Conservation (phyloP, 768 basidiomycete genomes). For the Panaeolus papilionaceus region DNA sequence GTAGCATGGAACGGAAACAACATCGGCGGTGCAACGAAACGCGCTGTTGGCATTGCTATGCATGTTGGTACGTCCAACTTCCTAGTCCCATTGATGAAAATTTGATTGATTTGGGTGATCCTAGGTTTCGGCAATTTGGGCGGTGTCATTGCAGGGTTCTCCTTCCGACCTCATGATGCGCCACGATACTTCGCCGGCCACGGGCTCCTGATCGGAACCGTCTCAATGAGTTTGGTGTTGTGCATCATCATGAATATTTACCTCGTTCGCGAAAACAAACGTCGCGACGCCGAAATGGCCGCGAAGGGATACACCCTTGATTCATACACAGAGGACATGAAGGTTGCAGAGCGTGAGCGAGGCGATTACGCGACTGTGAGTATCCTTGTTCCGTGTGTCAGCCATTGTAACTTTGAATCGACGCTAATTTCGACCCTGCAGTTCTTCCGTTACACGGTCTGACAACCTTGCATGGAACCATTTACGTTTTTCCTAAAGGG, state of each 20-base stretch:
- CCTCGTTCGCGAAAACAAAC: slow-evolving; percentile 33
- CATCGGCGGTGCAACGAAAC: slow-evolving; percentile 39
- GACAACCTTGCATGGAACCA: slow-evolving; percentile 9
- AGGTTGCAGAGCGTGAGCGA: slow-evolving; percentile 33
- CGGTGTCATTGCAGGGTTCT: slow-evolving; percentile 38
- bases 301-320: slow-evolving; percentile 34
- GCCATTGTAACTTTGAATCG: neutral
- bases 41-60: slow-evolving; percentile 42
- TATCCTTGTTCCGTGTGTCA: slow-evolving; percentile 3
- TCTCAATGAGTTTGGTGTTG: slow-evolving; percentile 34
- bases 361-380: slow-evolving; percentile 39
- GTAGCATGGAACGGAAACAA: slow-evolving; percentile 43
- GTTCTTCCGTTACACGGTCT: slow-evolving; percentile 41
- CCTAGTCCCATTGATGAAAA: neutral
- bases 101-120: neutral
- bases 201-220: slow-evolving; percentile 36
- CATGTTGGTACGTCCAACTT: slow-evolving; percentile 34
- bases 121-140: slow-evolving; percentile 39
- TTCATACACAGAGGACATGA: slow-evolving; percentile 37
- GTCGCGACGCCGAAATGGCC: slow-evolving; percentile 32
- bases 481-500: neutral
- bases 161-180: slow-evolving; percentile 33
- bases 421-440: slow-evolving; percentile 19
- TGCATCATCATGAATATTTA: slow-evolving; percentile 35
- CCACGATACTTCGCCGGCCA: slow-evolving; percentile 40